Percentiles rank a stretch among this genome's conserved stretches.
phyloP scores from a whole-genome alignment of 139 green algal species.

The Gonium pectorale region DNA sequence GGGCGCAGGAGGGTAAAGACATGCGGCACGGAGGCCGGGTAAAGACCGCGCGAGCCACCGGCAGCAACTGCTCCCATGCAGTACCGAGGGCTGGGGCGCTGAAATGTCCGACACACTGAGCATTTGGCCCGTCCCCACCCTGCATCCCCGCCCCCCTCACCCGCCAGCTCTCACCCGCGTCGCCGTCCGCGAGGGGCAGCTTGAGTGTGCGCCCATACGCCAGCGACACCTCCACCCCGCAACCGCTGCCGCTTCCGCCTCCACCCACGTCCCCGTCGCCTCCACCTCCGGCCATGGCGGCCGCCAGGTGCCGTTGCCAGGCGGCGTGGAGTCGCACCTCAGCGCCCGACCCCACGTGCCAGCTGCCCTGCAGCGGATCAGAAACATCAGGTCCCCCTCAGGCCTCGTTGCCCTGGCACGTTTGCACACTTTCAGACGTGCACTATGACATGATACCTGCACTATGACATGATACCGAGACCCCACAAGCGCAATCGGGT shows the following conservation, averaged over 20 bases:
- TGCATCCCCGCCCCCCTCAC: not conserved
- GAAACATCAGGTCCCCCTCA: too few species aligned
- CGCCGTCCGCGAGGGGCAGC: not conserved
- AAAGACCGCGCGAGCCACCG: not conserved
- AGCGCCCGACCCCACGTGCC: not conserved
- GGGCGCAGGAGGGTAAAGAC: not conserved
- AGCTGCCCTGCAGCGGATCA: too few species aligned
- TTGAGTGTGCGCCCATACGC: conserved; percentile 36
- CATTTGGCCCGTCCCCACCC: too few species aligned
- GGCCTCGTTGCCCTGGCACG: too few species aligned
- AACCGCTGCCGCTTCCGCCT: not conserved
- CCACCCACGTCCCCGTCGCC: not conserved
- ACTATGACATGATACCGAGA: too few species aligned
- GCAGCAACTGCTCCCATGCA: too few species aligned
- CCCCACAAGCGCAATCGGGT: too few species aligned
- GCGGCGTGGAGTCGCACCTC: not conserved
- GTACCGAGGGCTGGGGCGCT: too few species aligned
- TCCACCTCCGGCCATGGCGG: not conserved
- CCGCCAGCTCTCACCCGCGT: not conserved
- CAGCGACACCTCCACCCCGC: not conserved
- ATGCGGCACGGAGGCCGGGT: not conserved
- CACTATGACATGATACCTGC: too few species aligned
- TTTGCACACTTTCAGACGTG: too few species aligned
- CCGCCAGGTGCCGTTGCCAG: not conserved
- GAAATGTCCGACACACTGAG: too few species aligned